phyloP scores from a whole-genome alignment of 257 asterid species.

The Fraxinus pennsylvanica region DNA sequence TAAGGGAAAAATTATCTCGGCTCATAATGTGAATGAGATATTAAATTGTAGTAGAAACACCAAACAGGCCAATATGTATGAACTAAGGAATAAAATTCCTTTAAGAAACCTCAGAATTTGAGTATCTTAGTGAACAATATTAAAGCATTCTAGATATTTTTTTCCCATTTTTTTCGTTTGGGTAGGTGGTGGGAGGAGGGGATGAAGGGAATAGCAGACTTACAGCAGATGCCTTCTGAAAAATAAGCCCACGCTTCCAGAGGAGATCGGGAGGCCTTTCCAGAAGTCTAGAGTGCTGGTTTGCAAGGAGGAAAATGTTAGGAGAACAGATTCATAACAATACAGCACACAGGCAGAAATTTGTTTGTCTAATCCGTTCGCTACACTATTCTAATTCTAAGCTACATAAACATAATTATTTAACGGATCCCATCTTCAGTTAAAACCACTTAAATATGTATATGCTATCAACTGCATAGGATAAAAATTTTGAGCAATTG shows the following conservation, averaged over 20 bases:
- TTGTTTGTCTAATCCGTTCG: conserved; percentile 10
- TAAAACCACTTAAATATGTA: background rate
- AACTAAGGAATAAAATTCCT: conserved; percentile 16
- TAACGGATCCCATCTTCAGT: background rate
- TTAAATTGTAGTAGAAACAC: conserved; percentile 6
- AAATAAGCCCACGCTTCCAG: conserved; percentile 76
- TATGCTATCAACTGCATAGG: conserved; percentile 9
- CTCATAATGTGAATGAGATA: conserved; percentile 2
- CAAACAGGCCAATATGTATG: background rate
- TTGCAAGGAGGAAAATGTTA: conserved; percentile 23
- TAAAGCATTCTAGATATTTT: background rate
- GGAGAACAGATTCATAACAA: conserved; percentile 17
- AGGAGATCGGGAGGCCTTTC: conserved; percentile 92
- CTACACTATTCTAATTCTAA: conserved; percentile 19
- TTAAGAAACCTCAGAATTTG: conserved; percentile 10
- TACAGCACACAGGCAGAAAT: conserved; percentile 17
- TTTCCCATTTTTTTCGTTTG: background rate
- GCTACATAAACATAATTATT: background rate
- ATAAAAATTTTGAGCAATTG: background rate
- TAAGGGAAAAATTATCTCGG: conserved; percentile 1
- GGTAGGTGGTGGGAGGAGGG: background rate
- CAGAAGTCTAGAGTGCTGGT: conserved; percentile 78
- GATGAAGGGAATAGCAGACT: conserved; percentile 36
- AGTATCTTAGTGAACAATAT: conserved; percentile 15
- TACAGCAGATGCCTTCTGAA: conserved; percentile 75